Base-by-base conservation (phyloP, 176 grass and related monocot species). In the Rhynchospora pubera region DNA sequence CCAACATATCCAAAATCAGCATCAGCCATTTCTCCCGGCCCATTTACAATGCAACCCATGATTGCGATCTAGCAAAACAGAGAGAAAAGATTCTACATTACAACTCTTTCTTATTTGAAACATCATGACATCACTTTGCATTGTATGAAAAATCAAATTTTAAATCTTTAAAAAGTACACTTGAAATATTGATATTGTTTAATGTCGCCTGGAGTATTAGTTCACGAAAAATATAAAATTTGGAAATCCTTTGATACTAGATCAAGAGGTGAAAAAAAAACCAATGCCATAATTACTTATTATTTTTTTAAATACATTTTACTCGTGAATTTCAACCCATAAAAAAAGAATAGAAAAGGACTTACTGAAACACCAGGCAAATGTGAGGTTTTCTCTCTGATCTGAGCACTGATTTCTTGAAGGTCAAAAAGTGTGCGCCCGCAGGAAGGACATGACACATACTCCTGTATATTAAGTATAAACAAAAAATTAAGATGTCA, bases 11-110 rank as follows among this genome's bases (percentile, higher is more conserved):
- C 95, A 32, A 97, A 97, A 89, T 97, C 95, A 3, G 95, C 95
- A 82, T 97, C 95, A 0, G 95, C 95, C 95, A 97, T 97, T 81
- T 97, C 95, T 84, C 92, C 92, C 62, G 92, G 95, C 16, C 95
- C 92, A 83, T 97, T 97, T 62, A 97, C 95, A 77, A 97, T 97
- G 52, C 95, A 97, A 52, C 92, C 92, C 92, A 97, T 97, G 67
- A 97, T 97, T 51, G 95, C 95, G 66, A 97, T 94, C 92, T 97
- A 85, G 63, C 79, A 86, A 9, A 83, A 47, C 88, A 55, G 44
- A 28, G 32, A n/a, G 34, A 39, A 3, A 39, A 39, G 34, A 39
- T 39, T 39, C 34, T 39, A 39, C 2, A 5, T 39, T 39, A 0
- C 34, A 39, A 39, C 2, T 39, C 4, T 39, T 39, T 39, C 34